phyloP scores from a whole-genome alignment of 1,139 yeast genomes.

The Saccharomyces hybrid region DNA sequence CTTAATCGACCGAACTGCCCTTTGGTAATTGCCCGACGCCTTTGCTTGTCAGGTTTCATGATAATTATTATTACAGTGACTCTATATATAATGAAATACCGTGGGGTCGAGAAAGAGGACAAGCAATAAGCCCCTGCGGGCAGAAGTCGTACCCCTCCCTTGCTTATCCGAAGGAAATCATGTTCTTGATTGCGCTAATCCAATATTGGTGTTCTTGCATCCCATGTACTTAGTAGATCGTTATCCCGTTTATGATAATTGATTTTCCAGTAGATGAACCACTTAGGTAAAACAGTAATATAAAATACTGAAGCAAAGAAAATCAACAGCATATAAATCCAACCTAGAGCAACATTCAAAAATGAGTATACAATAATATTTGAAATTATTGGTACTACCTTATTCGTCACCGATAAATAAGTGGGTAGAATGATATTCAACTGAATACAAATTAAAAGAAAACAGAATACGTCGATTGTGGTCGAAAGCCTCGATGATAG shows the following conservation, averaged over 20 bases:
- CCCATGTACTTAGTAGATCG: slow-evolving; percentile 26
- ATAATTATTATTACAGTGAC: neutral
- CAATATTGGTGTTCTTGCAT: slow-evolving; percentile 27
- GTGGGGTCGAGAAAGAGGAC: neutral
- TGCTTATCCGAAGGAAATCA: neutral
- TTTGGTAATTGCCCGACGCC: neutral
- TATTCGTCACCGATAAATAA: slow-evolving; percentile 13
- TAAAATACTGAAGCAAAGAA: slow-evolving; percentile 15
- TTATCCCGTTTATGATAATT: slow-evolving; percentile 25
- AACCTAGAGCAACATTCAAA: slow-evolving; percentile 20
- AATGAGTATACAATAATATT: slow-evolving; percentile 24
- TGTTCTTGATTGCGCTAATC: slow-evolving; percentile 8
- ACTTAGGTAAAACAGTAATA: slow-evolving; percentile 20
- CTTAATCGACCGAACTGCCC: neutral
- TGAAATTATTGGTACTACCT: slow-evolving; percentile 8
- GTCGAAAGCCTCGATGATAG: slow-evolving; percentile 75
- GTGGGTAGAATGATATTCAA: slow-evolving; percentile 28
- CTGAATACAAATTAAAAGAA: slow-evolving; percentile 33
- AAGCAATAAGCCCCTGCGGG: neutral
- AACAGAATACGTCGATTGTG: slow-evolving; percentile 73
- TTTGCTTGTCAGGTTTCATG: neutral
- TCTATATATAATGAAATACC: neutral
- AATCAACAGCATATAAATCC: slow-evolving; percentile 18
- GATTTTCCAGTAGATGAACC: slow-evolving; percentile 29
- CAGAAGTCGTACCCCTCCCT: neutral